These are phyloP conservation scores for Paramecium sonneborni DNA, from an alignment of 73 alveolate genomes.

Conservation along the genomic window DNA sequence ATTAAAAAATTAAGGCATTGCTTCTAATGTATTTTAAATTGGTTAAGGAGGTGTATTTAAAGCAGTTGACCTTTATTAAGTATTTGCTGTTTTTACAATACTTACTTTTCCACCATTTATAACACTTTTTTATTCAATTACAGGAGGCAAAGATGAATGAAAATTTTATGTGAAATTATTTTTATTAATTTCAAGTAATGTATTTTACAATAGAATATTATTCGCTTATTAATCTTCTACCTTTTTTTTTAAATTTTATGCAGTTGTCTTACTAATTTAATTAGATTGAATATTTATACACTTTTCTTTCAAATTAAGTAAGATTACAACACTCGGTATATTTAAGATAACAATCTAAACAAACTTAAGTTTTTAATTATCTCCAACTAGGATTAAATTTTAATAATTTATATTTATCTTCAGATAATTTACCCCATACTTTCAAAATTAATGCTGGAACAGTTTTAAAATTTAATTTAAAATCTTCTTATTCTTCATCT, in stretches of 20 bases:
- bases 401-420: neutral
- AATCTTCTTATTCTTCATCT: conserved; percentile 59
- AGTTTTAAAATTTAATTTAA: conserved; percentile 15
- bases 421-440: conserved; percentile 60
- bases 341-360: conserved; percentile 3
- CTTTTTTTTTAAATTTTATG: neutral
- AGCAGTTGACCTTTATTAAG: neutral
- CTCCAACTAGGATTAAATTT: conserved; percentile 10
- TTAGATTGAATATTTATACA: neutral
- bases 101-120: neutral
- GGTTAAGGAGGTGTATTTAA: neutral
- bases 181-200: neutral
- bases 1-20: conserved; percentile 3
- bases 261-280: neutral
- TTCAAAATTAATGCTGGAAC: conserved; percentile 58
- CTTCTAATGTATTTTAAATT: neutral
- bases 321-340: neutral
- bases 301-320: conserved; percentile 16
- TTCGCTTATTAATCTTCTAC: neutral
- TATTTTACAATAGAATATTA: neutral
- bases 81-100: neutral
- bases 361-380: neutral
- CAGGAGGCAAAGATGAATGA: neutral
- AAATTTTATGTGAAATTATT: neutral
- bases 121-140: neutral